phyloP scores from a whole-genome alignment of 78 protist genomes.

The Dictyostelium capitatum region DNA sequence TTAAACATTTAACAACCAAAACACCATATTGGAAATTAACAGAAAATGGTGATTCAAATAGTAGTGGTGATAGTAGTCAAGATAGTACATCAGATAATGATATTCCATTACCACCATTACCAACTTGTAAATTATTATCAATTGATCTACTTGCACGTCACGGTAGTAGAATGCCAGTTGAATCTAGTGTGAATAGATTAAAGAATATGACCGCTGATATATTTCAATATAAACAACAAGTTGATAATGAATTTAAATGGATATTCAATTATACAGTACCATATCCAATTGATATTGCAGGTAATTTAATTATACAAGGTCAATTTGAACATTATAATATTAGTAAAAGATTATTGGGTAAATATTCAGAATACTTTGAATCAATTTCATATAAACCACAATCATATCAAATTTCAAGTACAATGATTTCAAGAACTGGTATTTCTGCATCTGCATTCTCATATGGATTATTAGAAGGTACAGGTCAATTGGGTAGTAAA shows the following conservation, averaged over 20 bases:
- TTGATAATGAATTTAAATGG: slow-evolving; percentile 26
- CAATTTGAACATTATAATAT: slow-evolving; percentile 60
- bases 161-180: slow-evolving; percentile 45
- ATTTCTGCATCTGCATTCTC: slow-evolving; percentile 46
- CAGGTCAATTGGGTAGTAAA: background rate
- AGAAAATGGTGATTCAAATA: background rate
- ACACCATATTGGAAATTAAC: slow-evolving; percentile 62
- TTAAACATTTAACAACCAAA: slow-evolving; percentile 39
- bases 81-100: background rate
- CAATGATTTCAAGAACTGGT: slow-evolving; percentile 28
- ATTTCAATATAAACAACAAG: background rate
- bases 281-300: slow-evolving; percentile 19
- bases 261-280: slow-evolving; percentile 63
- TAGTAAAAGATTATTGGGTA: slow-evolving; percentile 18
- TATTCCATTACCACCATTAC: background rate
- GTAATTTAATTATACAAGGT: slow-evolving; percentile 23
- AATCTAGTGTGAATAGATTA: background rate
- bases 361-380: slow-evolving; percentile 27
- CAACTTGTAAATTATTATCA: background rate
- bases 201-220: background rate
- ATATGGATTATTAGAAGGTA: slow-evolving; percentile 40
- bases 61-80: background rate
- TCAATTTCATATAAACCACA: slow-evolving; percentile 28
- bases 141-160: slow-evolving; percentile 62
- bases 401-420: background rate